Evolutionary conservation across 345 rosid species (phyloP), one percentile per base, ranked within the genome.

Genomic region (Salix purpurea): DNA sequence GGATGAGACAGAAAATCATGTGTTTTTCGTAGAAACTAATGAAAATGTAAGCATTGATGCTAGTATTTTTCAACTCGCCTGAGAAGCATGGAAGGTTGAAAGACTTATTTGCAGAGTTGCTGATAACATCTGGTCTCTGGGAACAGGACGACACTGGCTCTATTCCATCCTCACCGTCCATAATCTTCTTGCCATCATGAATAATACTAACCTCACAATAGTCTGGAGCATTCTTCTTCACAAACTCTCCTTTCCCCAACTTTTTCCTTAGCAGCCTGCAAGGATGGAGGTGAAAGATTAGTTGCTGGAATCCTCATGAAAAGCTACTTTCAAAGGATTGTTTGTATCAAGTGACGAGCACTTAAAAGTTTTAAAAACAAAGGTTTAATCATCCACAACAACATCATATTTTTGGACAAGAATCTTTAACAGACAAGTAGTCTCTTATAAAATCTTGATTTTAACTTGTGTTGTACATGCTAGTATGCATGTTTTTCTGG

Each of bases 181-280:
- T 4, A 40, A 82, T 72, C 71, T 83, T 82, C 81, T 80, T 78
- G 14, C 90, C 90, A 7, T 85, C 71, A 67, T 72, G 77, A 69
- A 87, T 88, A 48, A 89, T 70, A 16, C 80, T 83, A 9, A 87
- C 89, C 70, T 86, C 81, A 60, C 92, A 89, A 42, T 70, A 87
- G 0, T 85, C 89, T 3, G 94, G 92, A 16, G 92, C 90, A 80
- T 86, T 82, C 79, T 81, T 83, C 84, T 74, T 83, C 36, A 90
- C 79, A 64, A 74, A 75, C 78, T 90, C 85, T 72, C 82, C 92
- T 68, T 81, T 86, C 2, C 81, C 71, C 70, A 61, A 24, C 64
- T 78, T 90, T 73, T 79, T 84, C 76, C 65, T 50, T 30, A 79
- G 52, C 65, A 78, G 79, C 77, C 91, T 86, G 36, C 32, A 54